A percentile compares a stretch with the other conserved stretches of the same genome.
These are phyloP conservation scores for Salicornia ramosissima DNA, from an alignment of 148 eudicot species.

Conservation along the genomic window DNA sequence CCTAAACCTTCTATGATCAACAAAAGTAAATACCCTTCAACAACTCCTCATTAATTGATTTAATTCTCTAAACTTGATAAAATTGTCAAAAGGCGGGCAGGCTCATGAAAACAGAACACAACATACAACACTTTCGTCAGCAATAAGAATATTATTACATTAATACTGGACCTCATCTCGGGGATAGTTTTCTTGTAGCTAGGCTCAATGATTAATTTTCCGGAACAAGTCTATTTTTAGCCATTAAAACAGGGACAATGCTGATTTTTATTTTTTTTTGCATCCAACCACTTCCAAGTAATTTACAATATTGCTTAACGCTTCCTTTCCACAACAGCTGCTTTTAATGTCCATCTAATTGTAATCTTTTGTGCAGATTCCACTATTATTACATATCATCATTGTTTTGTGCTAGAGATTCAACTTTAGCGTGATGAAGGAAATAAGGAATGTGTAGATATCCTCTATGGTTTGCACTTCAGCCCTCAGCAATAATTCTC, in stretches of 20 bases:
- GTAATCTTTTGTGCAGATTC: background rate
- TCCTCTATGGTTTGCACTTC: background rate
- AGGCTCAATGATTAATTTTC: background rate
- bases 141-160: background rate
- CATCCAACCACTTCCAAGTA: background rate
- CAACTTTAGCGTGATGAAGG: background rate
- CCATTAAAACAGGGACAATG: background rate
- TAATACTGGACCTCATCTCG: background rate
- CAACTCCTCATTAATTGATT: background rate
- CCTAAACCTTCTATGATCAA: no score
- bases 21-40: background rate
- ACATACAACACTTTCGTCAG: background rate
- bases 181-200: background rate
- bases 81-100: background rate
- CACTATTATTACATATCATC: background rate
- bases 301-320: background rate
- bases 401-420: no score
- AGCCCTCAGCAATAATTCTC: background rate
- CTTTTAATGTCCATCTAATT: background rate
- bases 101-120: background rate
- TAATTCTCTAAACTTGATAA: background rate
- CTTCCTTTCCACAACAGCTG: background rate
- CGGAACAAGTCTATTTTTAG: background rate
- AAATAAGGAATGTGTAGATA: background rate
- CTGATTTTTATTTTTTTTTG: background rate